phyloP scores from a whole-genome alignment of 2,329 filamentous ascomycete species.

The Diaporthe nobilis region DNA sequence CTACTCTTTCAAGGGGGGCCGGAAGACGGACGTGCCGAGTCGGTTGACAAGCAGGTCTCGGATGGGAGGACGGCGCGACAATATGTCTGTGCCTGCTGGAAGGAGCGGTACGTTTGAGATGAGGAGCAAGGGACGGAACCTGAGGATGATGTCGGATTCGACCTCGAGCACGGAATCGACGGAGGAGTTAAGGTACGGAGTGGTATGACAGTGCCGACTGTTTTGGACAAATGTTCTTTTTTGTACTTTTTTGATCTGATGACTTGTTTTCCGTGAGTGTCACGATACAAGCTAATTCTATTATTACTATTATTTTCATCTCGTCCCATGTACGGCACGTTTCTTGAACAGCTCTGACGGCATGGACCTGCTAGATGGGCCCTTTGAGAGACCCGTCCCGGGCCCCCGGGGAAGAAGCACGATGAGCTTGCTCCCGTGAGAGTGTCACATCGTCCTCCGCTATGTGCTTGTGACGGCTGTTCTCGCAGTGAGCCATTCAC shows the following conservation, averaged over 20 bases:
- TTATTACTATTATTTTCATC: background rate
- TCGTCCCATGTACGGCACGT: background rate
- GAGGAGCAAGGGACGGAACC: conserved; percentile 8
- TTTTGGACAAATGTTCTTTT: background rate
- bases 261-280: background rate
- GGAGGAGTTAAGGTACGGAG: conserved; percentile 33
- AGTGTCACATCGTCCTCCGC: conserved; percentile 5
- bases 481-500: background rate
- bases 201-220: background rate
- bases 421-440: background rate
- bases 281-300: background rate
- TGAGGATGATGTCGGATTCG: background rate
- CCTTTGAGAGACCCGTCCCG: background rate
- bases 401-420: background rate
- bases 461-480: no score
- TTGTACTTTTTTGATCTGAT: background rate
- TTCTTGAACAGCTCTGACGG: background rate
- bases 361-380: background rate
- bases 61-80: conserved; percentile 5
- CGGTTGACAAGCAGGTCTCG: conserved; percentile 18
- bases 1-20: background rate
- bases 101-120: conserved; percentile 9
- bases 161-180: conserved; percentile 35
- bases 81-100: background rate
- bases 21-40: conserved; percentile 3